phyloP scores from a whole-genome alignment of 805 yeast genomes.

The Zygosaccharomyces kombuchaensis region DNA sequence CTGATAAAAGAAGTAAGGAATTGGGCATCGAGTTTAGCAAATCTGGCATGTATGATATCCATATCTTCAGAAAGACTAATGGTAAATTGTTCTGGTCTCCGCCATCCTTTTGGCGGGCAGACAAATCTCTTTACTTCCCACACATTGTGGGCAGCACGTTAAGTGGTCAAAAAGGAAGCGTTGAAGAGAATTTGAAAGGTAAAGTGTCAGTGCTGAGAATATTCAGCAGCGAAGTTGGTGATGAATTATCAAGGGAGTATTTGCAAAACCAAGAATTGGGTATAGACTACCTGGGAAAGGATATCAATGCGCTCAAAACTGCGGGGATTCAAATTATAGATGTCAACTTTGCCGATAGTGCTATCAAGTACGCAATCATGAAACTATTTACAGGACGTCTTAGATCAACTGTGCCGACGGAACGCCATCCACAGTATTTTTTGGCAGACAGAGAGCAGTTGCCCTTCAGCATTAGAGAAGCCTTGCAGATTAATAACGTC shows the following conservation, averaged over 20 bases:
- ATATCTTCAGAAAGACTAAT: slow-evolving; percentile 61
- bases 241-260: slow-evolving; percentile 57
- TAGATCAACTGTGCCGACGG: slow-evolving; percentile 41
- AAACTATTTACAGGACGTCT: slow-evolving; percentile 47
- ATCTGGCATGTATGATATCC: slow-evolving; percentile 64
- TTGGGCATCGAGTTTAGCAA: slow-evolving; percentile 60
- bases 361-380: slow-evolving; percentile 62
- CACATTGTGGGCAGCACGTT: slow-evolving; percentile 61
- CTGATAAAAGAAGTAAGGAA: slow-evolving; percentile 45
- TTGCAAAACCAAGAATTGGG: slow-evolving; percentile 40
- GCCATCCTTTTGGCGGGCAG: slow-evolving; percentile 65
- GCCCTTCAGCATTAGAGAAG: slow-evolving; percentile 51
- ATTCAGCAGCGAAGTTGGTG: slow-evolving; percentile 51
- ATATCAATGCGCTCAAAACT: slow-evolving; percentile 10
- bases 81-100: slow-evolving; percentile 89
- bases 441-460: slow-evolving; percentile 59
- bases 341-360: slow-evolving; percentile 68
- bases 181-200: slow-evolving; percentile 31
- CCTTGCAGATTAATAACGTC: slow-evolving; percentile 62
- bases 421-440: slow-evolving; percentile 56
- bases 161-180: slow-evolving; percentile 28
- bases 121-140: slow-evolving; percentile 76
- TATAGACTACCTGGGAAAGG: slow-evolving; percentile 16
- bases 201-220: slow-evolving; percentile 30
- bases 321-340: slow-evolving; percentile 62